Evolutionary conservation across 331 rosid species (phyloP).

Genomic region (Prunus yedoensis): DNA sequence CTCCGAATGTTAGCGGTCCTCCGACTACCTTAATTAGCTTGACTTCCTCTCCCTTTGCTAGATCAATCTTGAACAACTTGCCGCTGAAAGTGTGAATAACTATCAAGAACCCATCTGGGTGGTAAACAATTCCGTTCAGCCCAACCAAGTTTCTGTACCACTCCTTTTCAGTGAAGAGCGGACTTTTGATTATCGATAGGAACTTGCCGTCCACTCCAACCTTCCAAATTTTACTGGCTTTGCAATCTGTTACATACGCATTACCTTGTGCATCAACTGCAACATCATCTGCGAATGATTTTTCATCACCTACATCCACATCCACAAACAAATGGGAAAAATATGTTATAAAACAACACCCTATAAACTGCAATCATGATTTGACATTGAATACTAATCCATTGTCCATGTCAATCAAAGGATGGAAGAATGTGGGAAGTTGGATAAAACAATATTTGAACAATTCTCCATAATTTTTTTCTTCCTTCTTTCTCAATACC

Average conservation of each 20-base stretch:
- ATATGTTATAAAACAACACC: not conserved
- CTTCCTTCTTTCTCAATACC: not conserved
- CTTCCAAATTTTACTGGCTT: constrained; percentile 73
- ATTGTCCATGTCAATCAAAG: not conserved
- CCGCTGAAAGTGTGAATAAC: constrained; percentile 74
- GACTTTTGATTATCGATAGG: constrained; percentile 51
- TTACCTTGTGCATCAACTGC: constrained; percentile 85
- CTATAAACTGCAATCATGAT: not conserved
- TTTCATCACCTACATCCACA: constrained; percentile 62
- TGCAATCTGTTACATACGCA: constrained; percentile 76
- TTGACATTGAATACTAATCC: not conserved
- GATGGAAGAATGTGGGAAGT: not conserved
- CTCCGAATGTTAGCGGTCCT: constrained; percentile 70
- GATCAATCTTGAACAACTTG: constrained; percentile 65
- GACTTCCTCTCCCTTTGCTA: constrained; percentile 64
- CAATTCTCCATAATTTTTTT: not conserved
- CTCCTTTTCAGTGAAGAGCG: constrained; percentile 62
- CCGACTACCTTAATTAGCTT: constrained; percentile 45
- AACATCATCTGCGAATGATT: constrained; percentile 76
- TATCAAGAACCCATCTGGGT: constrained; percentile 81
- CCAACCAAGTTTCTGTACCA: constrained; percentile 80
- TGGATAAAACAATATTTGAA: not conserved
- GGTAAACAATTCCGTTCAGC: constrained; percentile 85
- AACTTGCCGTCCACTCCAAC: constrained; percentile 71
- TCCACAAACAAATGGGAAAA: not conserved